phyloP scores from a whole-genome alignment of 495 filamentous ascomycete genomes.

The Xylaria telfairii region DNA sequence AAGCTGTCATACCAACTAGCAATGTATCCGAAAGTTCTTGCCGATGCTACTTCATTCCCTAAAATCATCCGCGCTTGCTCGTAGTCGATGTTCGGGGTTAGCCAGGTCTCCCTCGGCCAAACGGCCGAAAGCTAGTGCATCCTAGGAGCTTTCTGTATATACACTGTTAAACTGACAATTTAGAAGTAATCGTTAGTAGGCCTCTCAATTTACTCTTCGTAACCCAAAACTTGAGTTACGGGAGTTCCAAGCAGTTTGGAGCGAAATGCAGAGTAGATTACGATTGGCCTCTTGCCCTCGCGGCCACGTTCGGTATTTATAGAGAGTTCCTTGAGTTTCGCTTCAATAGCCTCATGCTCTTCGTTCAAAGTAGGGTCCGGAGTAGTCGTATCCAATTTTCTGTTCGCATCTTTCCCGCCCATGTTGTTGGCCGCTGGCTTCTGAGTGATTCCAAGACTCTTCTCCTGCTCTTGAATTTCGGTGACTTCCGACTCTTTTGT shows the following conservation, averaged over 20 bases:
- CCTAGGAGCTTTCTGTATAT: background rate
- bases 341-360: slow-evolving; percentile 1
- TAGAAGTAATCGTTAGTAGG: background rate
- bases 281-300: background rate
- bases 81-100: background rate
- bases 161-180: background rate
- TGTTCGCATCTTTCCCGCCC: background rate
- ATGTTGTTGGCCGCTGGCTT: background rate
- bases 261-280: slow-evolving; percentile 9
- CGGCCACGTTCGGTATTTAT: background rate
- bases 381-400: background rate
- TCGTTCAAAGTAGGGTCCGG: background rate
- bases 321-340: slow-evolving; percentile 2
- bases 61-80: background rate
- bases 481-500: background rate
- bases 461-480: background rate
- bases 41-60: background rate
- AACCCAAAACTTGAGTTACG: slow-evolving; percentile 1
- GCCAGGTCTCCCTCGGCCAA: background rate
- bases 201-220: background rate
- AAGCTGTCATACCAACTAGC: background rate
- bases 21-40: background rate
- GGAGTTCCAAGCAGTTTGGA: slow-evolving; percentile 6
- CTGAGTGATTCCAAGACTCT: background rate
- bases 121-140: background rate